Base-by-base conservation (phyloP, 2,329 filamentous ascomycete species). In the Calonectria multiphialidica region DNA sequence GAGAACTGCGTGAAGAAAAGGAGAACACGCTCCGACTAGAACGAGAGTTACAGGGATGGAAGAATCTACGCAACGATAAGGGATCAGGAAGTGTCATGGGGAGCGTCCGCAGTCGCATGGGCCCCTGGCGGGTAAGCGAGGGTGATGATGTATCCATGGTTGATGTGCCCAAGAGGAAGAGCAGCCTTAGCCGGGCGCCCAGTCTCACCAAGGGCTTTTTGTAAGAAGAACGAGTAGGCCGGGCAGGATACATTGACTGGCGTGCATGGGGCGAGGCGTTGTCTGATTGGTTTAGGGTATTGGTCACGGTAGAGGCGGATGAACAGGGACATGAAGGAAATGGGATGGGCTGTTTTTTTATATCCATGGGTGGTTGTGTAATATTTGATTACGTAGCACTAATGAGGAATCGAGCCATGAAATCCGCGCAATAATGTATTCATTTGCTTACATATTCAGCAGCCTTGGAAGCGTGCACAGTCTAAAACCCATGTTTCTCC, bases 1-100 rank as follows among this genome's bases (percentile, higher is more conserved):
- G 96, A 50, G 96, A 98, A 80, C 89, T 98, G 18, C 90, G 95
- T 8, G 95, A 98, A 83, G 96, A 98, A 84, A 91, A 90, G 74
- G 97, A 98, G 84, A 96, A 94, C 84, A 89, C 88, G 1, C 85
- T 96, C 33, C 89, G 93, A 37, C 87, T 98, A n/a, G 96, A 98
- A 84, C 91, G 95, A 59, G 96, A 98, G 84, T 84, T 98, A 10
- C 95, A 97, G 77, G 92, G 91, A 2, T 94, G 93, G 90, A 97
- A 96, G 82, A 94, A 93, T 76, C 85, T 96, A 33, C 88, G 93
- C 40, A 87, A 91, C 74, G 94, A 96, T 79, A 92, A 89, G 82
- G 85, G 84, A 12, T 82, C 83, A 5, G 78, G 78, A 18, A 82
- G 79, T 90, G 91, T 87, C 91, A 83, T 79, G 74, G 84, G 79